These are phyloP conservation scores for Puccinia brachypodii DNA, from an alignment of 1,284 basidiomycete genomes.

Conservation along the genomic window DNA sequence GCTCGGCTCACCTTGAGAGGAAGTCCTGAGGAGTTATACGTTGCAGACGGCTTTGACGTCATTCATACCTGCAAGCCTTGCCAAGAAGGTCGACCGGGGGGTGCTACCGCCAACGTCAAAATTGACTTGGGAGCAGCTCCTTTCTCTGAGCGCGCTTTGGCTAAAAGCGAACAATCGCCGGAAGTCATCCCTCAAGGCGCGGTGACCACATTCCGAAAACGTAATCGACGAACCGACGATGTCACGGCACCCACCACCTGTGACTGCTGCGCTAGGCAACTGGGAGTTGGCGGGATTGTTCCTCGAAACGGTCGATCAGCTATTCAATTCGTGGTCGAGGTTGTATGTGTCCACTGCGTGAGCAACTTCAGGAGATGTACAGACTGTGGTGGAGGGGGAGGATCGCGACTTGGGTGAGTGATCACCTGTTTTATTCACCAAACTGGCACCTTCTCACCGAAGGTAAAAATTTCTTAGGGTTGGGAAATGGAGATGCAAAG, in stretches of 20 bases:
- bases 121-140: not conserved
- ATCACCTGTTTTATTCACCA: not conserved
- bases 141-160: slow-evolving; percentile 11
- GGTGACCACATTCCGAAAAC: slow-evolving; percentile 34
- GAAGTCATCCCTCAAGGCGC: not conserved
- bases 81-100: slow-evolving; percentile 11
- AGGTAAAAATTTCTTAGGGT: slow-evolving; percentile 55
- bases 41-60: slow-evolving; percentile 37
- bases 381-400: slow-evolving; percentile 45
- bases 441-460: not conserved
- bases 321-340: slow-evolving; percentile 47
- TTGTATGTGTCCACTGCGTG: slow-evolving; percentile 43
- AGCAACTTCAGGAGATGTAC: slow-evolving; percentile 37
- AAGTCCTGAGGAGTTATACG: slow-evolving; percentile 30
- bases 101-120: not conserved
- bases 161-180: not conserved
- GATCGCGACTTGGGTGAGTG: slow-evolving; percentile 36
- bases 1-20: slow-evolving; percentile 34
- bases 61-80: slow-evolving; percentile 39
- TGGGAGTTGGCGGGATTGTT: slow-evolving; percentile 41
- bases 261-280: slow-evolving; percentile 43
- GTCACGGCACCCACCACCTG: slow-evolving; percentile 43
- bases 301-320: slow-evolving; percentile 44
- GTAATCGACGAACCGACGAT: slow-evolving; percentile 46
- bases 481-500: slow-evolving; percentile 60